Percentiles rank a stretch among this genome's conserved stretches.
These are phyloP conservation scores for Solanum dulcamara DNA, from an alignment of 257 asterid species.

Conservation along the genomic window DNA sequence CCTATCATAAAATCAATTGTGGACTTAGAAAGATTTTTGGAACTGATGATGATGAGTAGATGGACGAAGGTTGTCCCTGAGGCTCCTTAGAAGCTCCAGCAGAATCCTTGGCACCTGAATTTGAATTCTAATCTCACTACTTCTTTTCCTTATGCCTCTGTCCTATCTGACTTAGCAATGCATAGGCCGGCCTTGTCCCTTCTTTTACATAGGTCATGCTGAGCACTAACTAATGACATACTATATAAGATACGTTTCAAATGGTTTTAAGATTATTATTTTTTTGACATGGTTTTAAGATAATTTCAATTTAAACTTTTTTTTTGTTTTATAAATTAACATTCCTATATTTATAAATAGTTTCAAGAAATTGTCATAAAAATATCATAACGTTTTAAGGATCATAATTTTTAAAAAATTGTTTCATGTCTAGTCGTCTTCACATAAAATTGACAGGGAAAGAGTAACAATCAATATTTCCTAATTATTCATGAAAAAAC, in stretches of 20 bases:
- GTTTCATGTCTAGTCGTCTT: neutral
- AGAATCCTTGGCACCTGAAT: too few relatives aligned
- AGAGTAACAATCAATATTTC: neutral
- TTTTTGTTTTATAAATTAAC: neutral
- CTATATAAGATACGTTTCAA: neutral
- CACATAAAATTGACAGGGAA: neutral
- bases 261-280: neutral
- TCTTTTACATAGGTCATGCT: neutral
- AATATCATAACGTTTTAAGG: neutral
- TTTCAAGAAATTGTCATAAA: neutral
- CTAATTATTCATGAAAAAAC: neutral
- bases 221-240: neutral
- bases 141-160: neutral
- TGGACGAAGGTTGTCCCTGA: too few relatives aligned
- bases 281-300: neutral
- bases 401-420: neutral
- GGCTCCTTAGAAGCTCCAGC: too few relatives aligned
- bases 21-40: too few relatives aligned
- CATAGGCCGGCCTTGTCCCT: too few relatives aligned
- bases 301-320: neutral
- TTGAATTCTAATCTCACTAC: neutral
- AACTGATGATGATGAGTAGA: too few relatives aligned
- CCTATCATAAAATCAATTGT: too few relatives aligned
- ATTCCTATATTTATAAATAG: neutral
- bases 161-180: neutral